Conservation (phyloP, 2,329 filamentous ascomycete species). For the Rhynchosporium secalis region DNA sequence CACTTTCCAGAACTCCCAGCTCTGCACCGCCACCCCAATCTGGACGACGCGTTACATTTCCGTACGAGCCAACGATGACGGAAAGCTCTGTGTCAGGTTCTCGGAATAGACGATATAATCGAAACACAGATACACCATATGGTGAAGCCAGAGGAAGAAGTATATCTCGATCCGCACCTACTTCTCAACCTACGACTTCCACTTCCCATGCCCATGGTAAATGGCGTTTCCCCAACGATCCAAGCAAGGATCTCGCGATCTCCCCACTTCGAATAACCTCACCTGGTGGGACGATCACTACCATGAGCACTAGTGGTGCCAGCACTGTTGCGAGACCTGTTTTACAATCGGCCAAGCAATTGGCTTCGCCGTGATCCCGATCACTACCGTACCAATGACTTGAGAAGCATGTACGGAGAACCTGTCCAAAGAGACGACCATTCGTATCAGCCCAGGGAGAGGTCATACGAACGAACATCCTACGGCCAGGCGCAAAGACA, state of each 20-base stretch:
- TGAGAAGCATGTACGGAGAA: not conserved
- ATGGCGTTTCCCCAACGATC: not conserved
- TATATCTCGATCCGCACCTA: not conserved
- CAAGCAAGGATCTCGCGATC: not conserved
- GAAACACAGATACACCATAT: not conserved
- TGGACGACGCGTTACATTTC: not conserved
- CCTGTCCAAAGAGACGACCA: not conserved
- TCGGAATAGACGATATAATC: too few species aligned
- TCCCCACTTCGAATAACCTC: not conserved
- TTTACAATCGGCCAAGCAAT: not conserved
- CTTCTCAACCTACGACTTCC: not conserved
- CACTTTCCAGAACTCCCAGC: not conserved
- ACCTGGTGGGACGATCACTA: not conserved
- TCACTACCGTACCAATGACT: not conserved
- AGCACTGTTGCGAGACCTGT: not conserved
- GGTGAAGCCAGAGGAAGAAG: not conserved
- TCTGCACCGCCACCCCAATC: not conserved
- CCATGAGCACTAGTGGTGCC: not conserved
- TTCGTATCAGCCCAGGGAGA: not conserved
- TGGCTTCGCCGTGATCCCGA: not conserved
- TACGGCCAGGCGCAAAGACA: not conserved
- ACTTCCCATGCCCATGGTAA: not conserved
- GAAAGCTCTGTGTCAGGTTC: not conserved
- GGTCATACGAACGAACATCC: not conserved
- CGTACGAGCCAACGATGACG: not conserved